Percentiles rank a stretch among this genome's conserved stretches.
Conservation (phyloP, 106 monocot genomes). For the Iris macrosiphon region DNA sequence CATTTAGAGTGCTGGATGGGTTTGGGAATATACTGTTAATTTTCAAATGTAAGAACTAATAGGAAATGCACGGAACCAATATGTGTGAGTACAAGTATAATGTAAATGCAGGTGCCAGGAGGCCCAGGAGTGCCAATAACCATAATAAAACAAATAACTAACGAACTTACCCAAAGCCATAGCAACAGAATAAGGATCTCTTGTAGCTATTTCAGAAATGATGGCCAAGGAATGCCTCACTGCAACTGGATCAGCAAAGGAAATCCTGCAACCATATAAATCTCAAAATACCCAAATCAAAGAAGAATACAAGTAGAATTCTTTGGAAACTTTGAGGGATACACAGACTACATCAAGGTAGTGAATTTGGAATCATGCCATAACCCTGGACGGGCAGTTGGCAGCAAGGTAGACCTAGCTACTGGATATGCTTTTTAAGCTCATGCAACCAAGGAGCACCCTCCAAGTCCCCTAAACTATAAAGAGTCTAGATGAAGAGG, state of each 20-base stretch:
- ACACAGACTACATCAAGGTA: not conserved
- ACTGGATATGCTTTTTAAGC: too few species aligned
- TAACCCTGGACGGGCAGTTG: too few species aligned
- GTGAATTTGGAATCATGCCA: not conserved
- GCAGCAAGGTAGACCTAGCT: too few species aligned
- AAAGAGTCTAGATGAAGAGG: too few species aligned
- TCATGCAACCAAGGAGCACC: too few species aligned
- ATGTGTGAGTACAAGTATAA: not conserved
- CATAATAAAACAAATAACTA: not conserved
- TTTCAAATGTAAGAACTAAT: too few species aligned
- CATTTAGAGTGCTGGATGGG: too few species aligned
- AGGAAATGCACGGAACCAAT: not conserved
- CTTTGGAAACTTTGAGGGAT: not conserved
- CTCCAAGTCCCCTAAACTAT: too few species aligned
- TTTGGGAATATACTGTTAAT: too few species aligned
- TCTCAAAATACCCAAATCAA: not conserved
- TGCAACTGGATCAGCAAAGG: slow-evolving; percentile 94
- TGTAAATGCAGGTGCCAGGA: not conserved
- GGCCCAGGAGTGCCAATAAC: not conserved
- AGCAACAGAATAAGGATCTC: slow-evolving; percentile 98
- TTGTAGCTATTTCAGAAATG: slow-evolving; percentile 76
- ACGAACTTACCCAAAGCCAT: slow-evolving; percentile 87
- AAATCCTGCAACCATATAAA: slow-evolving; percentile 50
- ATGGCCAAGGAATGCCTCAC: slow-evolving; percentile 89
- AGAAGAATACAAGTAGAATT: not conserved